phyloP scores from a whole-genome alignment of 805 yeast species.

The Teunomyces funiuensis region DNA sequence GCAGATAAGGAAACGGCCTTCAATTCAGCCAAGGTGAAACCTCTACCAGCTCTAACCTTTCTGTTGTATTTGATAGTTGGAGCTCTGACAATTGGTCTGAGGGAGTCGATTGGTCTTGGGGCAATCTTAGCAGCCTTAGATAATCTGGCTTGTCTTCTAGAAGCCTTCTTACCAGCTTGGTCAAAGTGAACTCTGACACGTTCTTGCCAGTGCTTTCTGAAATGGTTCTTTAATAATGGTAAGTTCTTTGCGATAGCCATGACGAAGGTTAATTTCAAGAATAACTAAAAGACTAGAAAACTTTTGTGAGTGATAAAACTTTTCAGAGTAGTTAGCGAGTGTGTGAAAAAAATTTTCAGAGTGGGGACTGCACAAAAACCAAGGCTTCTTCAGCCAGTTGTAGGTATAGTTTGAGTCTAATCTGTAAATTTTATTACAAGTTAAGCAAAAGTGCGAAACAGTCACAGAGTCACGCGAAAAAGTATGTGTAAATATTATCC shows the following conservation, averaged over 20 bases:
- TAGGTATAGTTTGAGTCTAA: not conserved
- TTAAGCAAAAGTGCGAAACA: slow-evolving; percentile 1
- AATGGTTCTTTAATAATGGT: slow-evolving; percentile 99
- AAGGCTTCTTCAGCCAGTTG: not conserved
- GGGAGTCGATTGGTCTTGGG: slow-evolving; percentile 95
- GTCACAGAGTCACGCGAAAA: slow-evolving; percentile 3
- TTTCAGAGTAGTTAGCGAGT: slow-evolving; percentile 4
- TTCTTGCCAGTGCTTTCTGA: slow-evolving; percentile 99
- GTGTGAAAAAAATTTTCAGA: slow-evolving; percentile 16
- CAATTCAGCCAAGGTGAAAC: slow-evolving; percentile 96
- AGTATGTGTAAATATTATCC: not conserved
- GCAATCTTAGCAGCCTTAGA: slow-evolving; percentile 92
- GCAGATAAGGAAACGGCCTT: slow-evolving; percentile 92
- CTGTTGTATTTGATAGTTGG: slow-evolving; percentile 99
- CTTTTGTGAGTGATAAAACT: slow-evolving; percentile 3
- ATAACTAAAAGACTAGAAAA: slow-evolving; percentile 5
- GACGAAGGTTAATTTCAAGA: slow-evolving; percentile 18
- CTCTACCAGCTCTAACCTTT: slow-evolving; percentile 99
- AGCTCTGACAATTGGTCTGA: slow-evolving; percentile 98
- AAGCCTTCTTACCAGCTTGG: slow-evolving; percentile 99
- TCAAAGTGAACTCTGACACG: slow-evolving; percentile 99
- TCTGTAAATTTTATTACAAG: slow-evolving; percentile 3
- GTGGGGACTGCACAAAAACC: not conserved
- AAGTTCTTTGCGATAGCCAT: slow-evolving; percentile 97
- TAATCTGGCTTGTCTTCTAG: slow-evolving; percentile 94